A percentile compares a stretch with the other conserved stretches of the same genome.
These are phyloP conservation scores for Lathyrus aphaca DNA, from an alignment of 306 rosid genomes.

Conservation along the genomic window DNA sequence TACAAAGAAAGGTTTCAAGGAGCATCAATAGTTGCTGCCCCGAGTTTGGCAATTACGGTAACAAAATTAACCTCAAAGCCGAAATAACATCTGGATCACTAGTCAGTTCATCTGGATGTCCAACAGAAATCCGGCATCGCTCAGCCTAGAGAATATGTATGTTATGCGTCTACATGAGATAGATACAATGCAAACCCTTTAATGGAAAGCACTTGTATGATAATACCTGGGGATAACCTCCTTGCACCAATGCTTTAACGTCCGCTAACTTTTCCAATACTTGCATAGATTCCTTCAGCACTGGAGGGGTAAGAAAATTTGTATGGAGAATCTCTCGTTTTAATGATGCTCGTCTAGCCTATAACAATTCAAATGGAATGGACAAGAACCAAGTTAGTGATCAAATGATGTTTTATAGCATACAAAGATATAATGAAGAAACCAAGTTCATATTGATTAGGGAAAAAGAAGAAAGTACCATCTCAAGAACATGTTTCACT, in stretches of 20 bases:
- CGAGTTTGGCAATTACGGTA: conserved; percentile 15
- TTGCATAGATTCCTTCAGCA: conserved; percentile 78
- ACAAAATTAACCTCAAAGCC: conserved; percentile 68
- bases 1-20: conserved; percentile 15
- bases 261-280: conserved; percentile 74
- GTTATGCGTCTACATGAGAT: conserved; percentile 26
- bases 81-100: conserved; percentile 86
- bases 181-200: conserved; percentile 23
- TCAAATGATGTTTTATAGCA: conserved; percentile 2
- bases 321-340: conserved; percentile 82
- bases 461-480: conserved; percentile 52
- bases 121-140: conserved; percentile 88
- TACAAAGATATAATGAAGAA: conserved; percentile 21
- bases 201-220: conserved; percentile 26
- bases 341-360: conserved; percentile 82
- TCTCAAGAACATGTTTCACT: conserved; percentile 82
- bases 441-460: conserved; percentile 17
- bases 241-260: conserved; percentile 78
- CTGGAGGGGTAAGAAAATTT: conserved; percentile 89
- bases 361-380: conserved; percentile 25
- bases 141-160: conserved; percentile 66
- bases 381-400: conserved; percentile 18
- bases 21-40: conserved; percentile 23
- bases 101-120: conserved; percentile 72
- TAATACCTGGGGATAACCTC: conserved; percentile 91